Base-by-base conservation (phyloP, 495 filamentous ascomycete genomes). In the Neurospora sp. region DNA sequence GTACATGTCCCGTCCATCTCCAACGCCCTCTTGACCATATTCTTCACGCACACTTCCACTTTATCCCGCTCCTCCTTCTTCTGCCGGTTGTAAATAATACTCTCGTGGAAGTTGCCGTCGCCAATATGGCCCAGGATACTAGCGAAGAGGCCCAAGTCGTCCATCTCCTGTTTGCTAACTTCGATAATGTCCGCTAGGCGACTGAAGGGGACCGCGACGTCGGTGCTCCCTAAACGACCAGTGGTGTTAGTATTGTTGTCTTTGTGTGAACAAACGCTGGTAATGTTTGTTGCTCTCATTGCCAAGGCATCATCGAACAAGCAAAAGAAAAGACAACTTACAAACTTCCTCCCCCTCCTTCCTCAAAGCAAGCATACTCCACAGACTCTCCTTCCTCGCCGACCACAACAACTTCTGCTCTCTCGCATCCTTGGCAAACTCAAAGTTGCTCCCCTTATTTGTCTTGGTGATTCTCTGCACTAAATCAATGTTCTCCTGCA, bases 1-100 rank as follows among this genome's bases (percentile, higher is more conserved):
- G 93, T 95, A 82, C 93, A 95, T 5, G 94, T 97, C 2, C 94
- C 94, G 71, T 97, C 94, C 94, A 97, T 97, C 59, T 94, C 93
- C 37, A 97, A 77, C 9, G 93, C 94, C 31, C 93, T 85, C 75
- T 92, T 88, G 27, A 97, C 93, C 94, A 97, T 96, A 74, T 93
- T 90, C 75, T 94, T 88, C 35, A 97, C 93, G 70, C 92, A 92
- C 42, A 84, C 87, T 78, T 96, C 91, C 3, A 97, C 92, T 59
- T 90, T 89, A 16, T 85, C 88, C 40, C 85, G 83, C 81, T 97
- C 92, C 4, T 81, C 88, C 12, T 87, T 87, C 72, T 93, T 85
- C 20, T 82, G 84, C 39, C 86, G 83, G 77, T 95, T 89, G 77
- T 96, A 97, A 80, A 97, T 89, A 77, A 97, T 94, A 79, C 89